Conservation (phyloP, 352 stramenopile genomes). For the Phytophthora cryptogea region DNA sequence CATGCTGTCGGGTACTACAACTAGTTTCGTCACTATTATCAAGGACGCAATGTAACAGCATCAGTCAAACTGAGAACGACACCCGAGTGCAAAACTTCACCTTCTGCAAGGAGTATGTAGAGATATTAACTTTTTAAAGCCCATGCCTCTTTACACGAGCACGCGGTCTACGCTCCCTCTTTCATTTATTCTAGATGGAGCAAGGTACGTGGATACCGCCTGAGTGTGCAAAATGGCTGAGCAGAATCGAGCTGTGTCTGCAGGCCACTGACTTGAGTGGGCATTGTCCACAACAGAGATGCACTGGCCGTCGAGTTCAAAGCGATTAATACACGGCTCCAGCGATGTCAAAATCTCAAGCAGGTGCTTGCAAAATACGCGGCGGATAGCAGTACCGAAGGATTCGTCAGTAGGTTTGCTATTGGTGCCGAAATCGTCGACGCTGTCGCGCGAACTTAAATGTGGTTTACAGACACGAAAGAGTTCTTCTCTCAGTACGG, state of each 20-base stretch:
- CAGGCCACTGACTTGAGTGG: slow-evolving; percentile 42
- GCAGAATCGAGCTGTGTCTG: slow-evolving; percentile 48
- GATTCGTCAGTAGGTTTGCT: not conserved
- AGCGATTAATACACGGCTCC: slow-evolving; percentile 67
- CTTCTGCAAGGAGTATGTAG: no score
- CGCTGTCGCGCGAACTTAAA: slow-evolving; percentile 39
- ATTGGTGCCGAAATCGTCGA: slow-evolving; percentile 23
- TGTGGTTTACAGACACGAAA: slow-evolving; percentile 41
- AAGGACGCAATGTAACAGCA: no score
- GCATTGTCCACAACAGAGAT: slow-evolving; percentile 58
- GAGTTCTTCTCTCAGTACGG: slow-evolving; percentile 48
- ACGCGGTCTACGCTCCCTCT: slow-evolving; percentile 1
- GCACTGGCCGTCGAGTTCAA: slow-evolving; percentile 41
- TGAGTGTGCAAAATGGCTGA: slow-evolving; percentile 58
- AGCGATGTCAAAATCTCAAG: slow-evolving; percentile 45
- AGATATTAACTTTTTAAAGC: no score
- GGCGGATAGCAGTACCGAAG: slow-evolving; percentile 24
- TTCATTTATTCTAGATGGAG: slow-evolving; percentile 5
- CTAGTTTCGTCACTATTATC: no score
- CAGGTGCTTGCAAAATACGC: slow-evolving; percentile 48
- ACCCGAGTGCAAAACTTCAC: no score
- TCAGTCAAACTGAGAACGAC: no score
- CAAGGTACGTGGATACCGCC: slow-evolving; percentile 54
- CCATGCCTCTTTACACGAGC: slow-evolving; percentile 5
- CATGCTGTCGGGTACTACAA: no score